These are phyloP conservation scores for Apostasia ramifera DNA, from an alignment of 106 monocot species.

Conservation along the genomic window DNA sequence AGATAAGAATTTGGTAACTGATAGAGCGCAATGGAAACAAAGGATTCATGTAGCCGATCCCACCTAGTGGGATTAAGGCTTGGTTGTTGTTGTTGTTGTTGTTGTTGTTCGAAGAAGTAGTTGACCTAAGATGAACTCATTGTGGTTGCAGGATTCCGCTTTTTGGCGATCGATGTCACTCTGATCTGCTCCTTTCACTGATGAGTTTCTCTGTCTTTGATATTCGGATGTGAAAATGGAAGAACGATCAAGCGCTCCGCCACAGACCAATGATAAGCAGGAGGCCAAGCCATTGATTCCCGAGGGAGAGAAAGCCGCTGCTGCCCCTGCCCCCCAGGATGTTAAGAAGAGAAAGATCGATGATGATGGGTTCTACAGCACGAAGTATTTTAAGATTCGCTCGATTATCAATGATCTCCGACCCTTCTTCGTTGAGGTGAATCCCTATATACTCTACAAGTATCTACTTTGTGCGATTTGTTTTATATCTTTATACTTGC, in stretches of 20 bases:
- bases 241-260: neutral
- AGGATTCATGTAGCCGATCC: too few relatives aligned
- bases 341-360: constrained; percentile 23
- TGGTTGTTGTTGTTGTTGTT: too few relatives aligned
- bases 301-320: neutral
- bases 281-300: neutral
- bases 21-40: too few relatives aligned
- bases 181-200: too few relatives aligned
- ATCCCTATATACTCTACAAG: neutral
- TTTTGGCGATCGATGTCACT: too few relatives aligned
- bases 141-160: too few relatives aligned
- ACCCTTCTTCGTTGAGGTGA: constrained; percentile 27
- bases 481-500: neutral
- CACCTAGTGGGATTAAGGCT: too few relatives aligned
- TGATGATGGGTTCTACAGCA: constrained; percentile 6
- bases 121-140: too few relatives aligned
- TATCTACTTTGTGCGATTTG: neutral
- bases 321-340: neutral
- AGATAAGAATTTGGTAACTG: too few relatives aligned
- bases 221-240: too few relatives aligned
- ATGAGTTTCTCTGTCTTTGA: too few relatives aligned
- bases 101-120: too few relatives aligned
- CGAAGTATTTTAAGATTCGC: constrained; percentile 33
- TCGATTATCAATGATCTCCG: constrained; percentile 27
- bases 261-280: neutral